Conservation (phyloP, 73 alveolate species). For the Paramecium primaurelia region DNA sequence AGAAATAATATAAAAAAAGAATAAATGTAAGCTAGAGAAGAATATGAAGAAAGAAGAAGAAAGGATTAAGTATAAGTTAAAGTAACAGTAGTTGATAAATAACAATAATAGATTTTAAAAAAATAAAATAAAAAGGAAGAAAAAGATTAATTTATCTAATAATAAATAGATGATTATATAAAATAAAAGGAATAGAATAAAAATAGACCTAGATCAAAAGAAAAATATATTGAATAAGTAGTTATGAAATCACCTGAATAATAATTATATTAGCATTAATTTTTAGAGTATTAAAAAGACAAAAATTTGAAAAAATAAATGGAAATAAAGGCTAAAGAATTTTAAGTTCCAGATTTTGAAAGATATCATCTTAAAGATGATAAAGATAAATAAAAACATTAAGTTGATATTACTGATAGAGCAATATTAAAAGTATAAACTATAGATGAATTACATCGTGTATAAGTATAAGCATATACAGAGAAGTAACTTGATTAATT, state of each 20-base stretch:
- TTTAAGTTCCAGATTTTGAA: conserved; percentile 15
- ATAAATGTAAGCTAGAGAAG: conserved; percentile 25
- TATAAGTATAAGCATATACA: background rate
- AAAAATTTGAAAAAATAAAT: background rate
- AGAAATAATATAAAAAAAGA: conserved; percentile 5
- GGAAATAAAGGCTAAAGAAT: background rate
- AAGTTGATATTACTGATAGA: background rate
- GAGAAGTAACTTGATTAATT: background rate
- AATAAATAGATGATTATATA: conserved; percentile 13
- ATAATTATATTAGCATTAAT: background rate
- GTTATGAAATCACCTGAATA: background rate
- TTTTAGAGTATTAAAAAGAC: background rate
- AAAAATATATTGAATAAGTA: background rate
- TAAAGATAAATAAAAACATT: background rate
- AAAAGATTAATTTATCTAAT: conserved; percentile 1
- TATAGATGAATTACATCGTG: conserved; percentile 11
- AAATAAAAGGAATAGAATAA: background rate
- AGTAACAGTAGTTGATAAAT: conserved; percentile 1
- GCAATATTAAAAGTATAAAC: background rate
- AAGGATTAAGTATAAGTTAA: background rate
- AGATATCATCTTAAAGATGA: background rate
- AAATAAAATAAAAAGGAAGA: background rate
- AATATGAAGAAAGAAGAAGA: conserved; percentile 12
- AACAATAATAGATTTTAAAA: background rate
- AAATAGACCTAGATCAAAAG: conserved; percentile 1